Evolutionary conservation across 345 rosid genomes (phyloP).

Genomic region (Anacardium occidentale): DNA sequence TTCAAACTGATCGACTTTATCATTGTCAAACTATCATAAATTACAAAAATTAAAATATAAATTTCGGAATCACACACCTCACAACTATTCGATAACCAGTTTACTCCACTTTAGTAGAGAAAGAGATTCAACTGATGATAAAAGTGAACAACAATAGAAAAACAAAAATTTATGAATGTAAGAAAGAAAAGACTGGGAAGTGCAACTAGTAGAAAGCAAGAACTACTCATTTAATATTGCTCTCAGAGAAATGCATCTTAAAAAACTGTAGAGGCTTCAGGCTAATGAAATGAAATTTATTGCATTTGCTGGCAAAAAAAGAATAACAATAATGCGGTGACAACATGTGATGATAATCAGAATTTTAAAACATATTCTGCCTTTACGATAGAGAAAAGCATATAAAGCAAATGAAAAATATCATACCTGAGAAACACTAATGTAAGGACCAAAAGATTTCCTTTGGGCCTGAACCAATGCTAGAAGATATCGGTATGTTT

Average conservation of each 20-base stretch:
- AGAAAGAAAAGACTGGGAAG: neutral
- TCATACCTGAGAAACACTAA: conserved; percentile 58
- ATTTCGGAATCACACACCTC: neutral
- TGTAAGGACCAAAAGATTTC: conserved; percentile 71
- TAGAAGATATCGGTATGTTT: conserved; percentile 81
- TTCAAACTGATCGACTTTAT: conserved; percentile 73
- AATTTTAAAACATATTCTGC: neutral
- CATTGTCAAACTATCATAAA: conserved; percentile 52
- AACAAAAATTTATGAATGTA: neutral
- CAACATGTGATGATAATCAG: neutral
- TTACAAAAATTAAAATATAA: conserved; percentile 5
- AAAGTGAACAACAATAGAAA: neutral
- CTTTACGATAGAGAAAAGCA: conserved; percentile 8
- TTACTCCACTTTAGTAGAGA: neutral
- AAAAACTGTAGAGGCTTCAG: neutral
- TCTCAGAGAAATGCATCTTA: neutral
- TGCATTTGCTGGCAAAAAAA: conserved; percentile 1
- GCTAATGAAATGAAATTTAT: neutral
- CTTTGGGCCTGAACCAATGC: conserved; percentile 90
- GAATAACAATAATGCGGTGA: neutral
- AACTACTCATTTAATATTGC: conserved; percentile 2
- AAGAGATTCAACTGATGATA: neutral
- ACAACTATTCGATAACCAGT: neutral
- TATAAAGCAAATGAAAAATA: conserved; percentile 14
- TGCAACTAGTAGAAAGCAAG: neutral